Conservation (phyloP, 139 green algal genomes). For the Picochlorum sp. region DNA sequence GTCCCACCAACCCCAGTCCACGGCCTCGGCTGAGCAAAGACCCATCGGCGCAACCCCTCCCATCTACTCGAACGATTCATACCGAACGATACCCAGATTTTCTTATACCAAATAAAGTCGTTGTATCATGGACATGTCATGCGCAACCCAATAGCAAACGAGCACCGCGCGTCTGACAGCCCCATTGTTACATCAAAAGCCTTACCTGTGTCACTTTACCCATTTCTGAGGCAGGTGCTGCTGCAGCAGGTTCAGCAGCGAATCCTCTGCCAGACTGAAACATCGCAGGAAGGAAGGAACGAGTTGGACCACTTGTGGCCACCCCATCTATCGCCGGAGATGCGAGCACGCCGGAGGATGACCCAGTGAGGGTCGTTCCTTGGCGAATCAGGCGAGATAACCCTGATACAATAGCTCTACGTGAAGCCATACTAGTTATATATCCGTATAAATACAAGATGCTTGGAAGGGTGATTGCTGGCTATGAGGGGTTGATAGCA, state of each 20-base stretch:
- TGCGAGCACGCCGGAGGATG: neutral
- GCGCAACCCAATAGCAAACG: neutral
- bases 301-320: neutral
- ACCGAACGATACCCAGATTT: neutral
- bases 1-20: neutral
- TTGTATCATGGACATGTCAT: neutral
- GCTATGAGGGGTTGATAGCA: too few species aligned
- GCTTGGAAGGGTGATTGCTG: too few species aligned
- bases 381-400: conserved; percentile 10
- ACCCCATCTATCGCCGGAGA: too few species aligned
- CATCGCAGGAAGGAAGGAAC: neutral
- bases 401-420: conserved; percentile 10
- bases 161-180: neutral
- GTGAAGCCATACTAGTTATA: conserved; percentile 9
- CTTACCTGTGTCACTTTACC: conserved; percentile 19
- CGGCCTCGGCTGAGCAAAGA: neutral
- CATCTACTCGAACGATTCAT: neutral
- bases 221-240: neutral
- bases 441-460: too few species aligned
- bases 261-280: conserved; percentile 2
- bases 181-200: neutral
- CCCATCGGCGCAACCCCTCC: neutral
- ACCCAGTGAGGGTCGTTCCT: neutral
- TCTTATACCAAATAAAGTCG: neutral
- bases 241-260: conserved; percentile 9